Evolutionary conservation across 495 filamentous ascomycete species (phyloP).

Genomic region (Umbilicaria muhlenbergii): DNA sequence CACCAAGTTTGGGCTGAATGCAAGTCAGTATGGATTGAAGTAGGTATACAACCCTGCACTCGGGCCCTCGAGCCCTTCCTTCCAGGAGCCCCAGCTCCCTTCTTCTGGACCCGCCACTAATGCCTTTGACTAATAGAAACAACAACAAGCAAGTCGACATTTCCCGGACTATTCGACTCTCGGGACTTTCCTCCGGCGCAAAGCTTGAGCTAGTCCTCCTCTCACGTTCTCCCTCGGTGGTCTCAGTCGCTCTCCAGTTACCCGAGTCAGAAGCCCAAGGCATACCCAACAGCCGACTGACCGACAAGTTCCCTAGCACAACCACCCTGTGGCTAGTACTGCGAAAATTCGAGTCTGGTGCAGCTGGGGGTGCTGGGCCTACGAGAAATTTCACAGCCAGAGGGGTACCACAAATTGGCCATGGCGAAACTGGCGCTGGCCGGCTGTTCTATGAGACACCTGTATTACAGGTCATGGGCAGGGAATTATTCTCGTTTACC

Average conservation of each 20-base stretch:
- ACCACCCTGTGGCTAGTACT: constrained; percentile 77
- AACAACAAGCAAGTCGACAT: constrained; percentile 75
- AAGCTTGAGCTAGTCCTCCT: constrained; percentile 83
- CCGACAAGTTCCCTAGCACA: constrained; percentile 69
- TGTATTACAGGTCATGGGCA: constrained; percentile 62
- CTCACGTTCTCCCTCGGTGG: constrained; percentile 64
- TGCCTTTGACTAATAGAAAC: constrained; percentile 31
- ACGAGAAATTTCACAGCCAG: constrained; percentile 61
- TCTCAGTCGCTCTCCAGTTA: constrained; percentile 74
- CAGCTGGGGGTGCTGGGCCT: constrained; percentile 35
- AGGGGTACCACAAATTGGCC: constrained; percentile 42
- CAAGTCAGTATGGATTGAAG: constrained; percentile 72
- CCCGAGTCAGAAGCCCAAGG: constrained; percentile 46
- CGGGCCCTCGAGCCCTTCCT: neutral
- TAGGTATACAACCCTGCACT: constrained; percentile 21
- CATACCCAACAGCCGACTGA: constrained; percentile 43
- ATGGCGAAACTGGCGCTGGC: constrained; percentile 43
- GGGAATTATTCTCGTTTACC: constrained; percentile 56
- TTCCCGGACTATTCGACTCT: constrained; percentile 69
- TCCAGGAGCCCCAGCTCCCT: neutral
- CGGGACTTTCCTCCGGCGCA: constrained; percentile 70
- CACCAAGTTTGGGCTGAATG: constrained; percentile 51
- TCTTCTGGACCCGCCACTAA: constrained; percentile 1
- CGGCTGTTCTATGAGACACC: constrained; percentile 77
- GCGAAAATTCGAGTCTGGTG: constrained; percentile 68